Base-by-base conservation (phyloP, 1,139 yeast species). In the Suhomyces taliae region DNA sequence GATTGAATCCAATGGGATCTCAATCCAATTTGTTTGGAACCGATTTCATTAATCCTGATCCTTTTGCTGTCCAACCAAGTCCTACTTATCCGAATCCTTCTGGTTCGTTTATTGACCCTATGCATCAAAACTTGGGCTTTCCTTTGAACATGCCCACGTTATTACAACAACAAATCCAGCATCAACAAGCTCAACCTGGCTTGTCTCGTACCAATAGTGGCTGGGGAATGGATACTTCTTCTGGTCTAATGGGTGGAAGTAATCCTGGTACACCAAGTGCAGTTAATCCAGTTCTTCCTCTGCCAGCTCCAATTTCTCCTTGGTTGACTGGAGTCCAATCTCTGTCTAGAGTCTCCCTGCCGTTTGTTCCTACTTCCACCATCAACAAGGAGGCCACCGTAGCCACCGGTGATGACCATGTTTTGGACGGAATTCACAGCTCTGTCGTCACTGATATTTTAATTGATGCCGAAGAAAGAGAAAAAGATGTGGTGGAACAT, bases 231-330 rank as follows among this genome's bases (percentile, higher is more conserved):
- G 75, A 69, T 47, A 55, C 64, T 31, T 48, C 61, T 19, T 51
- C 55, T 39, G 55, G 57, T 7, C 44, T 52, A 26, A 54, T 57
- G 35, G 62, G 58, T 2, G 38, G 48, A 3, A 57, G 63, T 35
- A 57, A 52, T 41, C 70, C 75, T 24, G 60, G 61, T 14, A 63
- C 74, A 24, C 71, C 75, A 1, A 59, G 59, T 14, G 52, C 67
- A 4, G 65, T 60, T 12, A 58, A 62, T 36, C 64, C 66, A 5
- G 54, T 58, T 5, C 52, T 60, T 42, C 52, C 59, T 8, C 78
- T 70, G 50, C 70, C 72, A 3, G 58, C 70, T n/a, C 77, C 78
- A 6, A 59, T 70, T 44, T 73, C 78, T 1, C 79, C 79, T 6
- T 74, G 79, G 79, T 46, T 65, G 27, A 54, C 72, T 5, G 65